phyloP scores from a whole-genome alignment of 1,284 basidiomycete species.

The Cryptococcus sp. region DNA sequence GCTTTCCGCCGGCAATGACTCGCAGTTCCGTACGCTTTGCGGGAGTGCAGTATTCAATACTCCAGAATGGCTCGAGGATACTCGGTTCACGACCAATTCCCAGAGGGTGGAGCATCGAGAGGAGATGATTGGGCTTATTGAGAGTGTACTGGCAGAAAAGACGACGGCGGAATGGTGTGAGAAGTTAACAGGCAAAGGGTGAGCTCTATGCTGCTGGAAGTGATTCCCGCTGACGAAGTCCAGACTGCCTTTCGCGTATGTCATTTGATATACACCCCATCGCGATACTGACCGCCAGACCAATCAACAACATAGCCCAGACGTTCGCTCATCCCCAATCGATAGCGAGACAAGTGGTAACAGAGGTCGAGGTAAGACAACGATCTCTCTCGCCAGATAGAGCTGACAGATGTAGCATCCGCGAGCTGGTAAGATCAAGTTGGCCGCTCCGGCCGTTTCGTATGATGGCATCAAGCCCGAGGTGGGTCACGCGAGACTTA shows the following conservation, averaged over 20 bases:
- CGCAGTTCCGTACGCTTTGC: constrained; percentile 58
- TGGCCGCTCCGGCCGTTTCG: constrained; percentile 78
- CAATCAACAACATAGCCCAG: constrained; percentile 85
- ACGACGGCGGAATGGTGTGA: constrained; percentile 68
- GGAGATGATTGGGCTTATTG: constrained; percentile 68
- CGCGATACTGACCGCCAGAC: constrained; percentile 46
- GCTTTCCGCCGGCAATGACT: constrained; percentile 90
- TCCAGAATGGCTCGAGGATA: constrained; percentile 39
- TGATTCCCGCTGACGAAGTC: not conserved
- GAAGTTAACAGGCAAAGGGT: constrained; percentile 71
- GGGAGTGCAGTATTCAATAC: constrained; percentile 36
- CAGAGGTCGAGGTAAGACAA: constrained; percentile 58
- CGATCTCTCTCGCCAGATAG: constrained; percentile 4
- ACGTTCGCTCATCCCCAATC: constrained; percentile 91
- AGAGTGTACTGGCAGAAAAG: constrained; percentile 57
- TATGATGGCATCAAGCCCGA: constrained; percentile 71
- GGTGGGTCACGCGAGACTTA: constrained; percentile 13
- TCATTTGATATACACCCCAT: not conserved
- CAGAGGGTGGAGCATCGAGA: constrained; percentile 71
- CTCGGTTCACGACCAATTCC: constrained; percentile 67
- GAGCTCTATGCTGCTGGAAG: constrained; percentile 18
- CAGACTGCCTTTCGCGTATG: constrained; percentile 66
- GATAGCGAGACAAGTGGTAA: constrained; percentile 58
- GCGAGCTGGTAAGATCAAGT: constrained; percentile 73
- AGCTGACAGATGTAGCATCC: constrained; percentile 54